These are phyloP conservation scores for Jaapia argillacea DNA, from an alignment of 768 basidiomycete genomes.

Conservation along the genomic window DNA sequence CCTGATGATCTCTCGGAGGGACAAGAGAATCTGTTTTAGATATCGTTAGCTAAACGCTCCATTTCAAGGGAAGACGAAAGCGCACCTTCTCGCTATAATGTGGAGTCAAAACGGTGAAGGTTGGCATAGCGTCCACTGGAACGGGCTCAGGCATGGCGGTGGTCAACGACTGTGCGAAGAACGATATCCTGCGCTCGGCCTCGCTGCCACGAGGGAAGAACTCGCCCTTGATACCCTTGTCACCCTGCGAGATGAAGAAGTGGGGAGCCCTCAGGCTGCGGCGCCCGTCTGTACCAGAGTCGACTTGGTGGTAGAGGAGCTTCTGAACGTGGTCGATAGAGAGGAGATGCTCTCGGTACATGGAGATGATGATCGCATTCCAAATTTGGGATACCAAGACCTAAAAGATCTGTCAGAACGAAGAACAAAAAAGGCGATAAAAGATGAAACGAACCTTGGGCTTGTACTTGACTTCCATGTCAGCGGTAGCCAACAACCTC, in stretches of 20 bases:
- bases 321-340: slow-evolving; percentile 99
- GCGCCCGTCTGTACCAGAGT: slow-evolving; percentile 72
- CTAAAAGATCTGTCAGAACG: slow-evolving; percentile 24
- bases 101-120: slow-evolving; percentile 95
- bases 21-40: slow-evolving; percentile 67
- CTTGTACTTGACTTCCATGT: slow-evolving; percentile 99
- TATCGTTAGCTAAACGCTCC: slow-evolving; percentile 3
- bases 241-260: slow-evolving; percentile 95
- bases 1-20: slow-evolving; percentile 95
- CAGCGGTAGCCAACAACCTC: slow-evolving; percentile 85
- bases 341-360: slow-evolving; percentile 98
- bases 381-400: slow-evolving; percentile 98
- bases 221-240: slow-evolving; percentile 72
- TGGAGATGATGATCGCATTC: slow-evolving; percentile 99
- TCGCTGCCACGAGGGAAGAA: slow-evolving; percentile 96
- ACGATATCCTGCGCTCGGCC: slow-evolving; percentile 95
- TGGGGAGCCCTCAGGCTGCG: slow-evolving; percentile 90
- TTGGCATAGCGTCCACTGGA: slow-evolving; percentile 99
- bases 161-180: slow-evolving; percentile 97
- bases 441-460: slow-evolving; percentile 65
- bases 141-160: slow-evolving; percentile 90
- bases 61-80: slow-evolving; percentile 1
- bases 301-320: slow-evolving; percentile 94
- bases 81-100: slow-evolving; percentile 96
- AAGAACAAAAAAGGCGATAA: not conserved